Base-by-base conservation (phyloP, 176 grass and related monocot species). In the Thalia dealbata region DNA sequence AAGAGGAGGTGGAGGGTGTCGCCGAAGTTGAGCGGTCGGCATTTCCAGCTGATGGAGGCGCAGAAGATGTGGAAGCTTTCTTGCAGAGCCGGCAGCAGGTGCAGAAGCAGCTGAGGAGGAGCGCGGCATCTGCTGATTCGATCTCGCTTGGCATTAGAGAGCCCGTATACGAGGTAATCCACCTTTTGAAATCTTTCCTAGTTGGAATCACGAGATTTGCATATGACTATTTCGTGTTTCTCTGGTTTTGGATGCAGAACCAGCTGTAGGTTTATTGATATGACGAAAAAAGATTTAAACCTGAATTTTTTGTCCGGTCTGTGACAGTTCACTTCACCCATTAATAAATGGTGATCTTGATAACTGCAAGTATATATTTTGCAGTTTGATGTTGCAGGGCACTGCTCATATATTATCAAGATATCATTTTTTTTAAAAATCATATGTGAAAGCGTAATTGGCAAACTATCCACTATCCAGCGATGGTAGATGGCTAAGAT, bases 131-230 rank as follows among this genome's bases (percentile, higher is more conserved):
- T 30, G 72, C 74, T 18, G 92, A 96, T 71, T 88, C 86, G 59
- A 50, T 84, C 30, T 92, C 92, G 52, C 92, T 96, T 2, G 87
- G 92, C 32, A 82, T 96, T 80, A 92, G 63, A 84, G 89, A 92
- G 56, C 89, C 92, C 21, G 86, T 84, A n/a, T 96, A 96, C 74
- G 92, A 92, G 89, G 92, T 96, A 79, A 25, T 51, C 25, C 35
- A 42, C 22, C 52, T 16, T 50, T 43, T 3, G 18, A 44, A 44
- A 43, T 68, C 21, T 13, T 18, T 25, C 10, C 12, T 44, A 7
- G 16, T 9, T 21, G 65, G 15, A 65, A 16, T 18, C 10, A 15
- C 0, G 24, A 16, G 24, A 30, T 1, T 32, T n/a, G 28, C 50
- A 19, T 23, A 28, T 16, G 44, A 50, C 23, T 61, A 27, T n/a